These are phyloP conservation scores for Ammopiptanthus mongolicus DNA, from an alignment of 306 rosid genomes.

Conservation along the genomic window DNA sequence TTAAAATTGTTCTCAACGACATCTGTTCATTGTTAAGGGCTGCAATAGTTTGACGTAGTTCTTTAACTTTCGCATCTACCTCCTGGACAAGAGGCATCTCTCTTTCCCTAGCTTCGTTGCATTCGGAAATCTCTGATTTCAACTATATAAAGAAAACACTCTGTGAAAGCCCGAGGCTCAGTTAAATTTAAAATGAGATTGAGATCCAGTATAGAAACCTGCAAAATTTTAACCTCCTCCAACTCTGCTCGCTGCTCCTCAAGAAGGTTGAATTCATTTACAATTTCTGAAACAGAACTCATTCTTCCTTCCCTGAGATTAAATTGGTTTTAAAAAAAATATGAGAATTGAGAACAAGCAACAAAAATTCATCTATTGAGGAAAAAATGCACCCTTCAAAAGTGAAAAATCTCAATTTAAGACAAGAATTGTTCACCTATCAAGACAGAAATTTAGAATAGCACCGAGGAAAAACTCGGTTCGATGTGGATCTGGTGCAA, in stretches of 20 bases:
- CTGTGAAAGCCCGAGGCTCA: neutral
- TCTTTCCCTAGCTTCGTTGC: conserved; percentile 60
- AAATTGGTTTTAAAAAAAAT: neutral
- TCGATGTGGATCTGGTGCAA: conserved; percentile 51
- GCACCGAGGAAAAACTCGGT: conserved; percentile 66
- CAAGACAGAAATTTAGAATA: conserved; percentile 58
- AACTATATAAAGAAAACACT: conserved; percentile 40
- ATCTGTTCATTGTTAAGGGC: conserved; percentile 64
- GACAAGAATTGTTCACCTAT: conserved; percentile 41
- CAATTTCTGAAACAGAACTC: conserved; percentile 37
- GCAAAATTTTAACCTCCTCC: conserved; percentile 40
- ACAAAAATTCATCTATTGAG: neutral
- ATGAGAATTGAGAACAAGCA: neutral
- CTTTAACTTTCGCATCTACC: conserved; percentile 63
- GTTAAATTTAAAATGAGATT: neutral
- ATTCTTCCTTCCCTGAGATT: conserved; percentile 51
- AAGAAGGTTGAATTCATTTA: conserved; percentile 48
- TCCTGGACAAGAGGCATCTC: conserved; percentile 76
- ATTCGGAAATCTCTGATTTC: conserved; percentile 49
- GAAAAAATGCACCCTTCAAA: no score
- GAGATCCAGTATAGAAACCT: conserved; percentile 38
- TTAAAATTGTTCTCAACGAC: conserved; percentile 48
- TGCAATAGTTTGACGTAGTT: conserved; percentile 58
- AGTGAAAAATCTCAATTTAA: no score
- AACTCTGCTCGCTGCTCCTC: conserved; percentile 44